These are phyloP conservation scores for Dactylellina haptotyla DNA, from an alignment of 2,329 filamentous ascomycete species.

Conservation along the genomic window DNA sequence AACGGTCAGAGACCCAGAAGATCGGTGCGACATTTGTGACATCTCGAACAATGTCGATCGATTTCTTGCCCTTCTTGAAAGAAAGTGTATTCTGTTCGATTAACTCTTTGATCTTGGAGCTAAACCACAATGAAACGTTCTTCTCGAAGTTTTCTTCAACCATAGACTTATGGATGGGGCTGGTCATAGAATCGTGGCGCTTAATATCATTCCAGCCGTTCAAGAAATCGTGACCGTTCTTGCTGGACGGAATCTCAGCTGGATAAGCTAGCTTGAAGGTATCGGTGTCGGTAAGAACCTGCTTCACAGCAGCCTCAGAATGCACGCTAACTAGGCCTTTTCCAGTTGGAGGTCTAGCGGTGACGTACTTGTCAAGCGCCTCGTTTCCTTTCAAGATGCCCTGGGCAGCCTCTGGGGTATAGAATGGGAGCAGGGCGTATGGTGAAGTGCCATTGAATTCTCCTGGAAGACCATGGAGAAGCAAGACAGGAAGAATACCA, in stretches of 20 bases:
- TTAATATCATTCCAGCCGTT: slow-evolving; percentile 64
- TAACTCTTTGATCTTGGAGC: slow-evolving; percentile 62
- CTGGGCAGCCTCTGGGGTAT: slow-evolving; percentile 38
- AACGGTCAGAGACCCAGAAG: slow-evolving; percentile 71
- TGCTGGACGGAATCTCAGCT: slow-evolving; percentile 62
- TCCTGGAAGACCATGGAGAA: slow-evolving; percentile 34
- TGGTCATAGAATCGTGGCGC: slow-evolving; percentile 62
- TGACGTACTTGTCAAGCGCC: slow-evolving; percentile 39
- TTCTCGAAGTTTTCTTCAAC: slow-evolving; percentile 64
- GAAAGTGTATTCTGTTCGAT: slow-evolving; percentile 65
- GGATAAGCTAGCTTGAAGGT: slow-evolving; percentile 66
- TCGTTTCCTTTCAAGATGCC: slow-evolving; percentile 50
- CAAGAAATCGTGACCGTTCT: slow-evolving; percentile 65
- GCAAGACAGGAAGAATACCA: slow-evolving; percentile 44
- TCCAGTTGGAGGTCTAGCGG: slow-evolving; percentile 62
- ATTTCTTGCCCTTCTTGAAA: slow-evolving; percentile 63
- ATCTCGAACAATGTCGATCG: slow-evolving; percentile 70
- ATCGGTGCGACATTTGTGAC: slow-evolving; percentile 75
- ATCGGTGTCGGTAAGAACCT: slow-evolving; percentile 65
- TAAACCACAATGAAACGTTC: slow-evolving; percentile 64
- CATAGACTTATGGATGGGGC: slow-evolving; percentile 63
- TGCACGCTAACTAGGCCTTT: slow-evolving; percentile 64
- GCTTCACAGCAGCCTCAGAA: slow-evolving; percentile 66
- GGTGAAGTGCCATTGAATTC: slow-evolving; percentile 41
- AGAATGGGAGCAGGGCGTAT: slow-evolving; percentile 48